These are phyloP conservation scores for Penicillium crystallinum DNA, from an alignment of 495 filamentous ascomycete genomes.

Conservation along the genomic window DNA sequence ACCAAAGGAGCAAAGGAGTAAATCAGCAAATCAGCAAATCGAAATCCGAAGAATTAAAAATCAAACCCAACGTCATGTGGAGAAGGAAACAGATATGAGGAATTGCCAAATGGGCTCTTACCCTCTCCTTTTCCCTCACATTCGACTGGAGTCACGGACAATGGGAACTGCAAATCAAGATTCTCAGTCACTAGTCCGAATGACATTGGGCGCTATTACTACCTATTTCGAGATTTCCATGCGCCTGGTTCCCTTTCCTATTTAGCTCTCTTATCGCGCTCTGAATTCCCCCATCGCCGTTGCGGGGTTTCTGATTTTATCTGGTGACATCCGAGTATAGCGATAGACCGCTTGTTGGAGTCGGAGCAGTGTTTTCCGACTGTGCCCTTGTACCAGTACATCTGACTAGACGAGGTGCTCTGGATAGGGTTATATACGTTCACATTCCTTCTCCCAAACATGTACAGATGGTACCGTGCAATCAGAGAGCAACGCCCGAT, in stretches of 20 bases:
- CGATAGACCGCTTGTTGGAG: not conserved
- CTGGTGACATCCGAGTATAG: not conserved
- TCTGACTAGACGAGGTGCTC: not conserved
- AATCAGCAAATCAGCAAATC: not conserved
- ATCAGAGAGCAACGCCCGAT: conserved; percentile 17
- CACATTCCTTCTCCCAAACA: not conserved
- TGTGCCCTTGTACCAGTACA: not conserved
- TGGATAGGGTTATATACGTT: not conserved
- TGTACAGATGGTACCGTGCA: conserved; percentile 1
- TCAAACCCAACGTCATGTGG: not conserved
- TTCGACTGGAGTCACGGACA: not conserved
- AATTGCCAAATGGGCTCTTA: not conserved
- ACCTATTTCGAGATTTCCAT: not conserved
- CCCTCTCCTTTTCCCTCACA: not conserved
- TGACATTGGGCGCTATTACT: no score
- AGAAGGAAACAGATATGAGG: not conserved
- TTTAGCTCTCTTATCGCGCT: not conserved
- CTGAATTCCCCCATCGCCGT: not conserved
- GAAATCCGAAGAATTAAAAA: not conserved
- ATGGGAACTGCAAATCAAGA: no score
- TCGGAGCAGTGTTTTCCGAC: not conserved
- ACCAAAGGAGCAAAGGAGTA: not conserved
- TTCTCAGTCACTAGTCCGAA: no score
- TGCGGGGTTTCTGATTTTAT: not conserved
- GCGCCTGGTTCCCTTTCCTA: not conserved